Evolutionary conservation across 345 rosid species (phyloP), one percentile per base, ranked within the genome.

Genomic region (Populus euphratica): DNA sequence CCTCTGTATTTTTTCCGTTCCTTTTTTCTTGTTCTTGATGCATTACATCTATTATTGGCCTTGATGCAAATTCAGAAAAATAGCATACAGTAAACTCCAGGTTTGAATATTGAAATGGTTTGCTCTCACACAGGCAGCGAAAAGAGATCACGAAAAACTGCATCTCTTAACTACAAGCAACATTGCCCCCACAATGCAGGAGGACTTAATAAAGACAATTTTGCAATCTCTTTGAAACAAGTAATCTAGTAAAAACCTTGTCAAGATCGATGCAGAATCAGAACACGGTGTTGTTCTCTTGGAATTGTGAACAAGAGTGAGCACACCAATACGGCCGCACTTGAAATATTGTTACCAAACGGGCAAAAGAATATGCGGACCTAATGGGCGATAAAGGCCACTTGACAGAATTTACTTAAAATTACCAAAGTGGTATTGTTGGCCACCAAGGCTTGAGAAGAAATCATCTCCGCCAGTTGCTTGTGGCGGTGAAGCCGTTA

Each of bases 401-500:
- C 10, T 36, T 25, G 21, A 44, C 59, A 13, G 31, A 77, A 67
- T 47, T 92, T 77, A 92, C 88, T 91, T 84, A 73, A 87, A 87
- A 83, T 83, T 76, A 79, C 91, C 90, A 71, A 84, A 85, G 80
- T 93, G 95, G 82, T 88, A 81, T 13, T 85, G 90, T 77, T 91
- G 94, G 85, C 83, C 80, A 70, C 91, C 83, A 47, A 88, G 87
- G 84, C 81, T 86, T 63, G 93, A 90, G 89, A 90, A 94, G 81
- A 90, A 84, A 74, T 92, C 94, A 61, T 88, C 97, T 49, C 73
- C 88, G 6, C 69, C 82, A 0, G 79, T 41, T 43, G 85, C 64
- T 65, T 83, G 89, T 29, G 77, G 27, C 25, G 69, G 65, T 41
- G 91, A 44, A 56, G 90, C 71, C 64, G 86, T 50, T 56, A 90